Percentiles rank a stretch among this genome's conserved stretches.
Conservation (phyloP, 495 filamentous ascomycete species). For the Hypoxylon lienhwacheense region DNA sequence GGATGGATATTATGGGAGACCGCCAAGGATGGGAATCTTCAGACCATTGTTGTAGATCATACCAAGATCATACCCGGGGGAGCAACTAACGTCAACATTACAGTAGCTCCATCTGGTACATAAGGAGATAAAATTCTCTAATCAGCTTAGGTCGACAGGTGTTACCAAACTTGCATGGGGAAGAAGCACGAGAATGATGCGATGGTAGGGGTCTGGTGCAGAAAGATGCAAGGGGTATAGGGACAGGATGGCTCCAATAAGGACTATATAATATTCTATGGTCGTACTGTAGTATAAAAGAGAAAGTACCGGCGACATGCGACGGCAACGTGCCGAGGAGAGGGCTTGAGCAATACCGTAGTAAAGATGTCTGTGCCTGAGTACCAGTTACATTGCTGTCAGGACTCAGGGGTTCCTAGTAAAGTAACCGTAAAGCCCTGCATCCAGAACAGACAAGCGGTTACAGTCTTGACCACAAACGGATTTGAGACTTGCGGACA, state of each 20-base stretch:
- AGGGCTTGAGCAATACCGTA: constrained; percentile 3
- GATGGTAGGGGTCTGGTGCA: constrained; percentile 15
- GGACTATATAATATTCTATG: too few species aligned
- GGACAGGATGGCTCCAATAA: not conserved
- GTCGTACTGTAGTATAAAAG: too few species aligned
- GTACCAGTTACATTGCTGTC: constrained; percentile 28
- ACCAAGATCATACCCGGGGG: constrained; percentile 55
- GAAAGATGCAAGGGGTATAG: constrained; percentile 14
- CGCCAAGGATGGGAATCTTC: constrained; percentile 47
- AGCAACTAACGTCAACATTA: constrained; percentile 34
- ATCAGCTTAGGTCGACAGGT: not conserved
- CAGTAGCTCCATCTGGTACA: constrained; percentile 19
- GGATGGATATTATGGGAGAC: constrained; percentile 50
- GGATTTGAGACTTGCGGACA: constrained; percentile 20
- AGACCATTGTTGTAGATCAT: constrained; percentile 52
- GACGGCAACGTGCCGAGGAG: constrained; percentile 2
- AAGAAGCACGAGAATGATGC: constrained; percentile 26
- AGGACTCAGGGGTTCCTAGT: constrained; percentile 21
- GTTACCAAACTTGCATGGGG: constrained; percentile 18
- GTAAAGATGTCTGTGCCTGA: constrained; percentile 1
- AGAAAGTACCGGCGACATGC: constrained; percentile 19
- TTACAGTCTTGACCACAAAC: constrained; percentile 31
- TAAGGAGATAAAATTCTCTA: constrained; percentile 32
- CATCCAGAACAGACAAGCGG: constrained; percentile 20
- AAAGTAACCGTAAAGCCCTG: constrained; percentile 20